These are phyloP conservation scores for Coniella lustricola DNA, from an alignment of 2,329 filamentous ascomycete species.

Conservation along the genomic window DNA sequence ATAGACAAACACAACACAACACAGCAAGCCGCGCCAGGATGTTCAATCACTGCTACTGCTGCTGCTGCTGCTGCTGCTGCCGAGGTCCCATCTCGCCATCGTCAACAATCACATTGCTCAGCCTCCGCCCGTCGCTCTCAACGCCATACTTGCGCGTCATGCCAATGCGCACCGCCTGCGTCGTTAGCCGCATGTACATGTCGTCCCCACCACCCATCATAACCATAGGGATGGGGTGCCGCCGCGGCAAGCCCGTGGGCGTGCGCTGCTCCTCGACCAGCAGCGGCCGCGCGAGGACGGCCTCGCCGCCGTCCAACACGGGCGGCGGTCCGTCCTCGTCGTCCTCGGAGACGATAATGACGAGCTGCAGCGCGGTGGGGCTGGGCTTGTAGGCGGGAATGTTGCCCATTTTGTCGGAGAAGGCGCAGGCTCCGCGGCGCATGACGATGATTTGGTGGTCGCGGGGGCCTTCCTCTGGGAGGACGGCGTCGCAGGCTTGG, in stretches of 20 bases:
- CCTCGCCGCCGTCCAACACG: slow-evolving; percentile 23
- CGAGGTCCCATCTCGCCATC: slow-evolving; percentile 24
- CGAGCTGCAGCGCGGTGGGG: slow-evolving; percentile 61
- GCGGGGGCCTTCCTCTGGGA: slow-evolving; percentile 44
- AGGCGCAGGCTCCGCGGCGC: slow-evolving; percentile 75
- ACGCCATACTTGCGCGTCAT: slow-evolving; percentile 73
- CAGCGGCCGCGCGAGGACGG: slow-evolving; percentile 49
- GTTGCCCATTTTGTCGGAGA: slow-evolving; percentile 73
- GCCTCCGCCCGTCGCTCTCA: slow-evolving; percentile 69
- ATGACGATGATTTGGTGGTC: slow-evolving; percentile 74
- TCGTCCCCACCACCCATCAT: slow-evolving; percentile 69
- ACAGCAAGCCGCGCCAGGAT: no score
- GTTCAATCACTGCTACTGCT: no score
- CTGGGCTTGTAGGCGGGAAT: slow-evolving; percentile 71
- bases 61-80: no score
- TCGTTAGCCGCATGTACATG: slow-evolving; percentile 55
- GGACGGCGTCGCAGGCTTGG: slow-evolving; percentile 52
- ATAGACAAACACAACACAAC: no score
- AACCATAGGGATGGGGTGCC: slow-evolving; percentile 71
- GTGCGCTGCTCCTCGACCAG: slow-evolving; percentile 70
- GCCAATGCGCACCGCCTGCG: slow-evolving; percentile 58
- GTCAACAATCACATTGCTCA: slow-evolving; percentile 69
- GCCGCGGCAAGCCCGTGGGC: slow-evolving; percentile 59
- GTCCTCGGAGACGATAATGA: slow-evolving; percentile 66
- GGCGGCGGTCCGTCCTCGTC: slow-evolving; percentile 30